Evolutionary conservation across 1,284 basidiomycete species (phyloP), one percentile per base, ranked within the genome.

Genomic region (Golubevia sp.): DNA sequence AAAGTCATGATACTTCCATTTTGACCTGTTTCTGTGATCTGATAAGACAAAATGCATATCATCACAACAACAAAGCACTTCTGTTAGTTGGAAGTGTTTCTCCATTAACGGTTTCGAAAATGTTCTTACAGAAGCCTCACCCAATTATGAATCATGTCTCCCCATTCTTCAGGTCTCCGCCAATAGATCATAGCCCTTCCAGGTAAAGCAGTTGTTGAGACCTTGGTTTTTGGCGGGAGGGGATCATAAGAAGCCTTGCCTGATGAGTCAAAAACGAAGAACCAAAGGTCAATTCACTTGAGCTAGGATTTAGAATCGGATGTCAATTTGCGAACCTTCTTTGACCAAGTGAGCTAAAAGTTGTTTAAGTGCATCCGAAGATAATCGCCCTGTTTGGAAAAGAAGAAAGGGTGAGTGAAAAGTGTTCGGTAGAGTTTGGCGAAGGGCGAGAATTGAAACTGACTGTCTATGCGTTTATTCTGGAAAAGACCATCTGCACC

Each of bases 1-100:
- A 81, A 58, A 2, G 79, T 82, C 66, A 82, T 70, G 58, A 82
- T 78, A 51, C 69, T 72, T 48, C 69, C 66, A 59, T 77, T 79
- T 61, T 81, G 79, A 21, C 79, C 79, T 11, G 78, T 81, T 3
- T 63, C 56, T 21, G 67, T 62, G 20, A 71, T 53, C 66, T 68
- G 59, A 0, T n/a, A 26, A 13, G n/a, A n/a, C n/a, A n/a, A n/a
- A n/a, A n/a, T n/a, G 48, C 1, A 18, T 18, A 18, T 23, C 18
- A 18, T 23, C 48, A 23, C 48, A 49, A 23, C 48, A 1, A 23
- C 48, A 49, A 49, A n/a, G 48, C 48, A 49, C n/a, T n/a, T n/a
- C n/a, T n/a, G n/a, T n/a, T n/a, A n/a, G n/a, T n/a, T n/a, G n/a
- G n/a, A n/a, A n/a, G n/a, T n/a, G n/a, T n/a, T n/a, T n/a, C n/a